phyloP scores from a whole-genome alignment of 306 rosid genomes.

The Psophocarpus tetragonolobus region DNA sequence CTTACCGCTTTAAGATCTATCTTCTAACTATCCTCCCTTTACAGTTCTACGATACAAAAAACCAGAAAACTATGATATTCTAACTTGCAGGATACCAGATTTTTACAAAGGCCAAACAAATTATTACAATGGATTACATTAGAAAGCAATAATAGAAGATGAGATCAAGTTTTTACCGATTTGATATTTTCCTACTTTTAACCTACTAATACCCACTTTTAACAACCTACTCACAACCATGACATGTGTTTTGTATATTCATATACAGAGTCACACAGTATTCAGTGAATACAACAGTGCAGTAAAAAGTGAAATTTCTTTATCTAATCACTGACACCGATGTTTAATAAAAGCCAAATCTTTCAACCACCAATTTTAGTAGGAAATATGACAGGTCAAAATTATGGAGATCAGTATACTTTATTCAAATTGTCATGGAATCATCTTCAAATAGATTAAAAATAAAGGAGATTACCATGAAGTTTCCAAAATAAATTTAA shows the following conservation, averaged over 20 bases:
- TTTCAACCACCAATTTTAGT: background rate
- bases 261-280: background rate
- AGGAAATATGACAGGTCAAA: background rate
- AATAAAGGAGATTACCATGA: background rate
- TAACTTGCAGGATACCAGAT: conserved; percentile 1
- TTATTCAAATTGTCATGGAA: background rate
- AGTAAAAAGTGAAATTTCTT: background rate
- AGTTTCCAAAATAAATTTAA: background rate
- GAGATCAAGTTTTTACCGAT: background rate
- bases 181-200: background rate
- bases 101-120: background rate
- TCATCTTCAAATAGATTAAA: background rate
- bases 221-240: background rate
- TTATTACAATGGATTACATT: background rate
- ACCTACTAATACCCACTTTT: background rate
- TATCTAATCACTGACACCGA: background rate
- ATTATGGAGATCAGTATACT: background rate
- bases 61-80: background rate
- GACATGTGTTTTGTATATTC: background rate
- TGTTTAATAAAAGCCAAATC: background rate
- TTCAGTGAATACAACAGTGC: background rate
- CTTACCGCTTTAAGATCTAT: conserved; percentile 18
- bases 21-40: conserved; percentile 35
- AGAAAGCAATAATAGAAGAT: background rate
- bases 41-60: conserved; percentile 36